Evolutionary conservation across 768 basidiomycete species (phyloP), one percentile per base, ranked within the genome.

Genomic region (Suillus brevipes): DNA sequence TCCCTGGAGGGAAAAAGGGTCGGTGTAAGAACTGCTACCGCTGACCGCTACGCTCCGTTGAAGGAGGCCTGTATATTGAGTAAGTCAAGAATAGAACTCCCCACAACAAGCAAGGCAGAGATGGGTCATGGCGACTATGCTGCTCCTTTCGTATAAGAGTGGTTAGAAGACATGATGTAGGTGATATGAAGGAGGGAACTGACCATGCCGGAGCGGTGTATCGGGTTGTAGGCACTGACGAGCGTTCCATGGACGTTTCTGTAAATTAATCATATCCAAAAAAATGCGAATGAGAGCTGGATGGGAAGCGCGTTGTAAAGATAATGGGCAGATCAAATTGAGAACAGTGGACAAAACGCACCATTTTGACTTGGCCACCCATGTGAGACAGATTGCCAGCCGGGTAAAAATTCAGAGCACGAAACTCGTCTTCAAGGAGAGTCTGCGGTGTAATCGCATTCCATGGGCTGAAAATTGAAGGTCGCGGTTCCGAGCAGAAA

Each of bases 401-500:
- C 13, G 4, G 40, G 40, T 6, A 16, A 7, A 16, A 42, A 6
- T 42, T 16, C 14, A 40, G 10, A 42, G 16, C 5, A 42, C 16
- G 40, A 16, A 16, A 42, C 40, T 28, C 28, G 28, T 1, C 28
- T 28, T 28, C 28, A 28, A 28, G 3, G 28, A 28, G 28, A 28
- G 28, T 73, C 71, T 94, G 28, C 28, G 28, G 28, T 28, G 3
- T 28, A 28, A 28, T 28, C 3, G 28, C 28, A 28, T 28, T 28
- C 28, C 28, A 28, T 6, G 87, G 91, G 71, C 70, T 92, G 42
- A 72, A 68, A 50, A 36, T 82, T 28, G 64, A 79, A 64, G 78
- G 77, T 2, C 28, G 10, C 18, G 42, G 6, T 62, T 28, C 47
- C 28, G 10, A 25, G 43, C 20, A 3, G 3, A 28, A 28, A 28